A percentile compares a stretch with the other conserved stretches of the same genome.
Conservation (phyloP, 2,329 filamentous ascomycete genomes). For the Neonectria faginata region DNA sequence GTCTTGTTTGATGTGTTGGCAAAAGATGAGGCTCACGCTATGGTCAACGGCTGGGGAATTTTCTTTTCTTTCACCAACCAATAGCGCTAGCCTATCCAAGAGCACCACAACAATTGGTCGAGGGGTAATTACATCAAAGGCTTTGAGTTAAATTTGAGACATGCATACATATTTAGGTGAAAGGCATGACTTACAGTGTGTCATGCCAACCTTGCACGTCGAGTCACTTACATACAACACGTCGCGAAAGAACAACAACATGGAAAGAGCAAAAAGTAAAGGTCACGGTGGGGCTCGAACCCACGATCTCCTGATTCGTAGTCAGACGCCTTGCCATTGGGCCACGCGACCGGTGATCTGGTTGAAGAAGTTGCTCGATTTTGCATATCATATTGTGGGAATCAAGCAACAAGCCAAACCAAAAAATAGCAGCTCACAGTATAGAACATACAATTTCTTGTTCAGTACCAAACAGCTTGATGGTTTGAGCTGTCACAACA, state of each 20-base stretch:
- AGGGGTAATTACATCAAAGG: not conserved
- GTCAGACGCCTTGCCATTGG: constrained; percentile 44
- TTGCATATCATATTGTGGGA: not conserved
- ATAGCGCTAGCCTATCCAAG: constrained; percentile 24
- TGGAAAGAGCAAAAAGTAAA: constrained; percentile 26
- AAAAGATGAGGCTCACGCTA: constrained; percentile 12
- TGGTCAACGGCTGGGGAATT: constrained; percentile 20
- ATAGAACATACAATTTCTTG: no score
- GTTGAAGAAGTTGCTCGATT: not conserved
- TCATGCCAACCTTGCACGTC: not conserved
- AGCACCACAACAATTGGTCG: not conserved
- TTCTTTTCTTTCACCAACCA: constrained; percentile 23
- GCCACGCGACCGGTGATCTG: constrained; percentile 20
- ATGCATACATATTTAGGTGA: not conserved
- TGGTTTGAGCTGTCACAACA: no score
- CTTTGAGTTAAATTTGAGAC: no score
- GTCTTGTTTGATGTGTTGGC: constrained; percentile 12
- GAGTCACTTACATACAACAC: not conserved
- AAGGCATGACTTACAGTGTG: not conserved
- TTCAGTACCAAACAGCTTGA: no score
- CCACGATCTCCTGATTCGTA: constrained; percentile 48
- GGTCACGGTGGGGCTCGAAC: constrained; percentile 46
- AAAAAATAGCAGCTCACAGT: no score
- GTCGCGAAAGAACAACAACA: not conserved
- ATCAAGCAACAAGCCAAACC: no score